A percentile compares a stretch with the other conserved stretches of the same genome.
phyloP scores from a whole-genome alignment of 2,329 filamentous ascomycete genomes.

The Apiospora malaysiana region DNA sequence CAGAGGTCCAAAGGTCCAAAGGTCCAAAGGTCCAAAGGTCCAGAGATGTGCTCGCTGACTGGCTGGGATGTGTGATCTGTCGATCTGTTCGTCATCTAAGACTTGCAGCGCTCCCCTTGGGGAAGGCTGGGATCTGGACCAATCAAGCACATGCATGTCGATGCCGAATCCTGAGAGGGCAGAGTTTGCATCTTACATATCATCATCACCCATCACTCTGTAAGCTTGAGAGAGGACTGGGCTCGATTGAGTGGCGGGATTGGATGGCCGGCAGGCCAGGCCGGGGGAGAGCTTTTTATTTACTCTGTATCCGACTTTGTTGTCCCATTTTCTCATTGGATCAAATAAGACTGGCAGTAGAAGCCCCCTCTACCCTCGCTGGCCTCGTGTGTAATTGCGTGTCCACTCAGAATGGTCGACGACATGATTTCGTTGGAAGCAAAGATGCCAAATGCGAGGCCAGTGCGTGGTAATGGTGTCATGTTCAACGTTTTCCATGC shows the following conservation, averaged over 20 bases:
- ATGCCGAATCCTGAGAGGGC: background rate
- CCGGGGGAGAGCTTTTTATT: background rate
- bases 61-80: slow-evolving; percentile 17
- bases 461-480: slow-evolving; percentile 6
- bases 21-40: too few relatives aligned
- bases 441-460: slow-evolving; percentile 12
- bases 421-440: background rate
- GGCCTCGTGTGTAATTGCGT: background rate
- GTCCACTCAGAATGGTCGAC: background rate
- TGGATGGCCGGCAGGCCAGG: background rate
- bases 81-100: slow-evolving; percentile 19
- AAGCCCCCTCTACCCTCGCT: background rate
- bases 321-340: background rate
- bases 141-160: background rate
- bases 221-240: background rate
- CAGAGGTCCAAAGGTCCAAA: too few relatives aligned
- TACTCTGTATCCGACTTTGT: background rate
- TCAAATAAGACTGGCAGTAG: background rate
- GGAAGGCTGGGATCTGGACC: background rate
- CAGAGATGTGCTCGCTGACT: slow-evolving; percentile 1
- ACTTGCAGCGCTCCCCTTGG: background rate
- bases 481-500: background rate
- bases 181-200: too few relatives aligned
- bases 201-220: background rate
- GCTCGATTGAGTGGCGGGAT: background rate